Percentiles rank a stretch among this genome's conserved stretches.
These are phyloP conservation scores for Calocybe cyanea DNA, from an alignment of 768 basidiomycete genomes.

Conservation along the genomic window DNA sequence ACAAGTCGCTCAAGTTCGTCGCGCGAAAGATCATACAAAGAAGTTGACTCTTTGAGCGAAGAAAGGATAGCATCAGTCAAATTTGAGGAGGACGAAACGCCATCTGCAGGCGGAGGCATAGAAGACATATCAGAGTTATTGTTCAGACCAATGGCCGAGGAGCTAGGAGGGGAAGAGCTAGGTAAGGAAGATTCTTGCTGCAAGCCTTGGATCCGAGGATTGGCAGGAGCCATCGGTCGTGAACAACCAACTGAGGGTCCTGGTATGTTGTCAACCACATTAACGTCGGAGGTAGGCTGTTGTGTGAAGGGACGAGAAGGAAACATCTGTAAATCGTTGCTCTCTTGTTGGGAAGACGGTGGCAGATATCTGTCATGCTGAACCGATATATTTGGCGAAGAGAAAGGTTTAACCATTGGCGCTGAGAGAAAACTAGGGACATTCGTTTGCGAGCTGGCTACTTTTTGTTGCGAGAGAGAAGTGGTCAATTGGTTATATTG, in stretches of 20 bases:
- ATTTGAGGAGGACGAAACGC: not conserved
- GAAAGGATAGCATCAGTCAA: slow-evolving; percentile 23
- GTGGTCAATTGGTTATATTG: not conserved
- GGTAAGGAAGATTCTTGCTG: slow-evolving; percentile 10
- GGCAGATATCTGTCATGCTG: not conserved
- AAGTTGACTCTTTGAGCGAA: slow-evolving; percentile 40
- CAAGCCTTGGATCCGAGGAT: slow-evolving; percentile 3
- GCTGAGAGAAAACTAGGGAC: too few relatives aligned
- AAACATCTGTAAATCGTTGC: not conserved
- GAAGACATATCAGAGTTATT: slow-evolving; percentile 1
- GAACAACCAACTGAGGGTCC: not conserved
- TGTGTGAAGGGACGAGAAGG: not conserved
- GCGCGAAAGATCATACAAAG: slow-evolving; percentile 51
- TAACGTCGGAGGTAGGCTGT: not conserved
- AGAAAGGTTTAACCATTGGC: not conserved
- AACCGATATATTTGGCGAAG: slow-evolving; percentile 8
- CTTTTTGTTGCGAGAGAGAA: slow-evolving; percentile 1
- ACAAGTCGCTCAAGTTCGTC: slow-evolving; percentile 54
- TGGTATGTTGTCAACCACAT: not conserved
- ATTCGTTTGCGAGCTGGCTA: slow-evolving; percentile 7
- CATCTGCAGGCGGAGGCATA: not conserved
- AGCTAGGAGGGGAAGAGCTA: slow-evolving; percentile 13
- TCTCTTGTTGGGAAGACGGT: slow-evolving; percentile 8
- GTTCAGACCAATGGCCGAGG: slow-evolving; percentile 7
- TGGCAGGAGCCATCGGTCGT: not conserved